These are phyloP conservation scores for Helianthus annuus DNA, from an alignment of 129 eudicot species.

Conservation along the genomic window HanXRQr2.0-SUNRISE NC_035445.2:84662393-84662892, in stretches of 20 bases:
- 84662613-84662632: background rate
- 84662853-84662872: conserved; percentile 94
- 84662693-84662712: conserved; percentile 78
- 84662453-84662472: conserved; percentile 95
- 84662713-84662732: conserved; percentile 79
- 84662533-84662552: conserved; percentile 81
- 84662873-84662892: conserved; percentile 61
- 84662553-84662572: conserved; percentile 82
- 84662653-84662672: conserved; percentile 1
- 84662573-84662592: background rate
- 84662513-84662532: conserved; percentile 78
- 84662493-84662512: conserved; percentile 68
- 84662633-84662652: background rate
- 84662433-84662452: conserved; percentile 97
- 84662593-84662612: background rate
- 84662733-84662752: background rate
- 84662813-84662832: conserved; percentile 25
- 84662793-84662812: conserved; percentile 4
- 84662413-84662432: conserved; percentile 24
- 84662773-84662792: background rate
- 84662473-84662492: conserved; percentile 90
- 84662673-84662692: conserved; percentile 79
- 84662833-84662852: conserved; percentile 93
- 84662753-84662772: background rate
- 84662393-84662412: background rate